Base-by-base conservation (phyloP, 2,329 filamentous ascomycete genomes). In the Diplocarpon rosae region DNA sequence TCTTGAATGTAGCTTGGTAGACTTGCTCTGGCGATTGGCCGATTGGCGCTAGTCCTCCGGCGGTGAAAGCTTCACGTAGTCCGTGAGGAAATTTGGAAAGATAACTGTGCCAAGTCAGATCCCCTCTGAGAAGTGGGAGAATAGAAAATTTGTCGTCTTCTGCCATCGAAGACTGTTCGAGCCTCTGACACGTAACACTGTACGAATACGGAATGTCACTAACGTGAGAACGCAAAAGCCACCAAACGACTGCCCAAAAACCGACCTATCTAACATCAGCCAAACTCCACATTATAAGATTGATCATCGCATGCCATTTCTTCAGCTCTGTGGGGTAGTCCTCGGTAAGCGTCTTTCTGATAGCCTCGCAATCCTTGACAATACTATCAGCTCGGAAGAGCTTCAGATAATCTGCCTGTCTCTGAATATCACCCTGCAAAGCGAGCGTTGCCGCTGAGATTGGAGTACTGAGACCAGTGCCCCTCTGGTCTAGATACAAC, bases 181-280 rank as follows among this genome's bases (percentile, higher is more conserved):
- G 20, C 3, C 14, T 15, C 10, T 32, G 11, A 32, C n/a, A 12
- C 30, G 30, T 12, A 32, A 12, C 30, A 12, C 11, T 12, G 30
- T 32, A 14, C 3, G n/a, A 10, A 32, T 32, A 37, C 24, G 14
- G 16, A 28, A 35, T 5, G 9, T 13, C 5, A 46, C 49, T 48
- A 95, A 96, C 7, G 83, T 90, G 29, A 87, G 70, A 38, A 72
- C 74, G 59, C 88, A 85, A 63, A 95, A 95, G 1, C 90, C 90
- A 32, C 90, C 90, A 63, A 94, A 96, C 13, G 83, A 89, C 66
- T 95, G 90, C 8, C 90, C 90, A 50, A 94, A 82, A 27, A 92
- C 74, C 46, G 80, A 83, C 90, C 90, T 95, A 59, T 80, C 10
- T 17, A 11, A 7, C 15, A 14, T 43, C 14, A 44, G 9, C 10